phyloP scores from a whole-genome alignment of 148 eudicot species.

The Vaccinium darrowii region DNA sequence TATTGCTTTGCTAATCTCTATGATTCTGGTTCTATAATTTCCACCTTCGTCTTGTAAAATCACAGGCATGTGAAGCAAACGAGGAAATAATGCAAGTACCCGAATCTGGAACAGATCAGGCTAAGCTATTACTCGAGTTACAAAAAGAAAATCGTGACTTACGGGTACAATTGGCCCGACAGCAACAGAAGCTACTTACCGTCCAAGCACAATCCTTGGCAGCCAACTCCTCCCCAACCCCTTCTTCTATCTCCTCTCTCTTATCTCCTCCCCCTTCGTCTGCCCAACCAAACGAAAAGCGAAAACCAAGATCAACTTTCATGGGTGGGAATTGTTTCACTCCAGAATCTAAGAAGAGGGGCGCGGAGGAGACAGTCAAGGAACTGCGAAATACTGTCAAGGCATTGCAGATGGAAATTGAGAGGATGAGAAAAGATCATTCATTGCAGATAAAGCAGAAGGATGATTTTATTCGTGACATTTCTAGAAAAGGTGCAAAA shows the following conservation, averaged over 20 bases:
- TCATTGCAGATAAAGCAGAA: slow-evolving; percentile 57
- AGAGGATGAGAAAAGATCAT: slow-evolving; percentile 69
- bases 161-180: slow-evolving; percentile 64
- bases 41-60: background rate
- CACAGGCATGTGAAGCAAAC: slow-evolving; percentile 59
- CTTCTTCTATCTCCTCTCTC: slow-evolving; percentile 42
- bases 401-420: slow-evolving; percentile 56
- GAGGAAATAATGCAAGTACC: slow-evolving; percentile 54
- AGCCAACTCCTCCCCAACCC: slow-evolving; percentile 61
- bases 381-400: slow-evolving; percentile 56
- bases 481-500: slow-evolving; percentile 42
- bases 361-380: slow-evolving; percentile 46
- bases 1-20: background rate
- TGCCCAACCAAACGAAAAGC: slow-evolving; percentile 40
- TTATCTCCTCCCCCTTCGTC: slow-evolving; percentile 49
- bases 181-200: slow-evolving; percentile 71
- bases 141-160: slow-evolving; percentile 82
- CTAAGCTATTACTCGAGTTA: slow-evolving; percentile 68
- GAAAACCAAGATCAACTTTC: slow-evolving; percentile 40
- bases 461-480: slow-evolving; percentile 55
- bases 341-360: slow-evolving; percentile 58
- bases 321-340: slow-evolving; percentile 47
- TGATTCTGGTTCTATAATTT: background rate
- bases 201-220: slow-evolving; percentile 69
- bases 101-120: slow-evolving; percentile 59